Conservation (phyloP, 2,329 filamentous ascomycete species). For the Blastomyces emzantsi region DNA sequence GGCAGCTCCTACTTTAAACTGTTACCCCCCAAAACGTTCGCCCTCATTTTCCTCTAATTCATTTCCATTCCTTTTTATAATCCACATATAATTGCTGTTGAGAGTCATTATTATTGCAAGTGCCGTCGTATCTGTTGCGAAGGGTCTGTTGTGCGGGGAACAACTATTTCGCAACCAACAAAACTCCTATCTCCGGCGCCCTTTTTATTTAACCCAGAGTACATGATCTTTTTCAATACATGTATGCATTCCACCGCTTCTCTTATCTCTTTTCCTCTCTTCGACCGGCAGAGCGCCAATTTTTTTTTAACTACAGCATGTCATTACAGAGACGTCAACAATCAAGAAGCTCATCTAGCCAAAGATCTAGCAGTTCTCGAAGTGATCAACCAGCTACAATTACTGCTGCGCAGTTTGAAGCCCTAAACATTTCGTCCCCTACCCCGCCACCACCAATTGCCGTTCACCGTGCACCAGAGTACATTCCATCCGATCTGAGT, state of each 20-base stretch:
- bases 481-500: conserved; percentile 8
- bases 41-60: neutral
- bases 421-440: conserved; percentile 11
- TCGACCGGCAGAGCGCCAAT: conserved; percentile 1
- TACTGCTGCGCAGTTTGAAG: conserved; percentile 11
- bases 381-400: conserved; percentile 9
- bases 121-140: neutral
- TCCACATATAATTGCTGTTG: neutral
- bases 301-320: conserved; percentile 5
- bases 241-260: conserved; percentile 1
- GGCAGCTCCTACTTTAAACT: conserved; percentile 6
- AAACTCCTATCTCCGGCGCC: neutral
- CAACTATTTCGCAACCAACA: neutral
- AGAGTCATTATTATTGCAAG: neutral
- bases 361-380: conserved; percentile 20
- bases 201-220: neutral
- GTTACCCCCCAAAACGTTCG: neutral
- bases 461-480: conserved; percentile 10
- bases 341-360: conserved; percentile 34
- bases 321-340: conserved; percentile 2
- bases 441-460: conserved; percentile 13
- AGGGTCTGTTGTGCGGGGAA: neutral
- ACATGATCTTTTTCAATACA: neutral
- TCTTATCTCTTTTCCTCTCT: neutral
- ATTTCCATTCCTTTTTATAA: neutral